Conservation (phyloP, 2,329 filamentous ascomycete species). For the Colletotrichum tofieldiae region DNA sequence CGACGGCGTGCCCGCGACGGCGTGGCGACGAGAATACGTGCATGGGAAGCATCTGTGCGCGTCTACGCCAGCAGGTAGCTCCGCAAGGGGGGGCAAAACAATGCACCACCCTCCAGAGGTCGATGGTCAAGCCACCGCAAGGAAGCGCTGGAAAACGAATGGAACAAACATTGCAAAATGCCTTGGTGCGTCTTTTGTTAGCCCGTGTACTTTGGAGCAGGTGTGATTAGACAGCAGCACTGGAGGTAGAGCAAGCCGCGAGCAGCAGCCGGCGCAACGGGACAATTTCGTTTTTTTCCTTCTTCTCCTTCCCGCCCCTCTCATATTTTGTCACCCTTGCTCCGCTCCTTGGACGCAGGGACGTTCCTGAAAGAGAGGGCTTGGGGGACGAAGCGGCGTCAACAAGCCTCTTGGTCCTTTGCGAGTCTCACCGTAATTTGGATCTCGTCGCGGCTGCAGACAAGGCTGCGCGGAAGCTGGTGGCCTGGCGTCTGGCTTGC, state of each 20-base stretch:
- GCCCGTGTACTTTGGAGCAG: neutral
- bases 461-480: conserved; percentile 27
- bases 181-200: neutral
- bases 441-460: conserved; percentile 1
- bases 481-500: conserved; percentile 24
- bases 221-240: neutral
- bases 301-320: neutral
- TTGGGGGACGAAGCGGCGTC: neutral
- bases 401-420: conserved; percentile 14
- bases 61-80: neutral
- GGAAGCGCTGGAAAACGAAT: neutral
- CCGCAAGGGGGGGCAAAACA: neutral
- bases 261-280: neutral
- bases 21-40: neutral
- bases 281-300: neutral
- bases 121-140: neutral
- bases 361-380: neutral
- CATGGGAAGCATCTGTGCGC: conserved; percentile 5
- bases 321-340: neutral
- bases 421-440: conserved; percentile 14
- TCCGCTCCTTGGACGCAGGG: neutral
- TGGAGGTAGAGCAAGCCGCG: neutral
- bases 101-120: neutral
- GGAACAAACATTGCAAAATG: neutral
- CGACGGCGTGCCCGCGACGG: neutral